A percentile compares a stretch with the other conserved stretches of the same genome.
These are phyloP conservation scores for Aspergillus sp. DNA, from an alignment of 2,329 filamentous ascomycete species.

Conservation along the genomic window DNA sequence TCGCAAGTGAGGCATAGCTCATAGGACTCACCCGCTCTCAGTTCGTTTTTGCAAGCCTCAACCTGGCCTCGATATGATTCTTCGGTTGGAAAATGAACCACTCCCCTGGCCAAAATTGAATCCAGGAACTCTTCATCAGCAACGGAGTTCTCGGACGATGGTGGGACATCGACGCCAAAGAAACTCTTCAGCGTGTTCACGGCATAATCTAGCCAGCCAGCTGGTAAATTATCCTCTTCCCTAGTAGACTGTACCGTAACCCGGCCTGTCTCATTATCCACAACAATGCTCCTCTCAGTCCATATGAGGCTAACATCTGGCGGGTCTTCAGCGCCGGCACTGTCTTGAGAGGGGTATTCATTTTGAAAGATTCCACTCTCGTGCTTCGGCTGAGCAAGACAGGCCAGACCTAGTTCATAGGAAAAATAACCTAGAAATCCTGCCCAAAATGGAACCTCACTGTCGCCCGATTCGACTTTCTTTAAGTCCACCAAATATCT, in stretches of 20 bases:
- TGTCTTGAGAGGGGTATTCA: background rate
- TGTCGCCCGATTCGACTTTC: slow-evolving; percentile 35
- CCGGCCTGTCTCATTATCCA: slow-evolving; percentile 66
- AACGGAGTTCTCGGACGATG: slow-evolving; percentile 5
- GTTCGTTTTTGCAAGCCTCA: slow-evolving; percentile 66
- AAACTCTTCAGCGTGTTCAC: slow-evolving; percentile 25
- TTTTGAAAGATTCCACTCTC: slow-evolving; percentile 25
- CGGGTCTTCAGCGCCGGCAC: slow-evolving; percentile 34
- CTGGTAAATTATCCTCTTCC: slow-evolving; percentile 35
- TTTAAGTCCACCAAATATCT: slow-evolving; percentile 43
- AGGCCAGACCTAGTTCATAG: slow-evolving; percentile 73
- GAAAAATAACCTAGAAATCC: slow-evolving; percentile 83
- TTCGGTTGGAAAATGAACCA: slow-evolving; percentile 38
- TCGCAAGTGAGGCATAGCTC: slow-evolving; percentile 81
- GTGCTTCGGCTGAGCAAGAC: slow-evolving; percentile 52
- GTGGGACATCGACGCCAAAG: slow-evolving; percentile 7
- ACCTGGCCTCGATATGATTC: slow-evolving; percentile 66
- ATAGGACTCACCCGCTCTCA: slow-evolving; percentile 78
- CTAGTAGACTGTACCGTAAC: slow-evolving; percentile 69
- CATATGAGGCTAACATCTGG: slow-evolving; percentile 76
- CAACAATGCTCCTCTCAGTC: slow-evolving; percentile 72
- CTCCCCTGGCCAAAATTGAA: slow-evolving; percentile 30
- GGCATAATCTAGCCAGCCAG: slow-evolving; percentile 49
- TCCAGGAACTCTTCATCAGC: slow-evolving; percentile 27
- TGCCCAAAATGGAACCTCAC: slow-evolving; percentile 66